A percentile compares a stretch with the other conserved stretches of the same genome.
Evolutionary conservation across 2,329 filamentous ascomycete genomes (phyloP).

Genomic region (Allantophomopsis lycopodina): DNA sequence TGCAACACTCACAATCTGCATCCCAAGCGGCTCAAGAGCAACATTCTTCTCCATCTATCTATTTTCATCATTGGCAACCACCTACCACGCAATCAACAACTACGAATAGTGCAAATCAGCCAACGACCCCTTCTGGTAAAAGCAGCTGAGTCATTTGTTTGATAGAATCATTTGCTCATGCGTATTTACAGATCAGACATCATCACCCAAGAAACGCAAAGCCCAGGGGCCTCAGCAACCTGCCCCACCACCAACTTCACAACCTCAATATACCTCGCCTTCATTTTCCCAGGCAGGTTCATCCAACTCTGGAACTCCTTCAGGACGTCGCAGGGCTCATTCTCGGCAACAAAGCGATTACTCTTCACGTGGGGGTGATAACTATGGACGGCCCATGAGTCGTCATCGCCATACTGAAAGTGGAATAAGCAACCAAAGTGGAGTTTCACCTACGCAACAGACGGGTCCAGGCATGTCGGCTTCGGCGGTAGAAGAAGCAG

Average conservation of each 20-base stretch:
- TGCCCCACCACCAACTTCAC: constrained; percentile 29
- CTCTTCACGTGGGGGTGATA: constrained; percentile 19
- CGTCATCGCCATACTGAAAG: constrained; percentile 20
- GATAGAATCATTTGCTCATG: not conserved
- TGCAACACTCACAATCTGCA: constrained; percentile 33
- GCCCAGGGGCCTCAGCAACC: constrained; percentile 40
- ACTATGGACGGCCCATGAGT: constrained; percentile 23
- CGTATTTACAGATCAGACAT: constrained; percentile 41
- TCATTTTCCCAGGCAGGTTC: constrained; percentile 39
- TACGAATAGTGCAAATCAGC: constrained; percentile 42
- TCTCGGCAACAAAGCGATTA: constrained; percentile 52
- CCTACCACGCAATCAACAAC: constrained; percentile 48
- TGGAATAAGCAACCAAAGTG: constrained; percentile 9
- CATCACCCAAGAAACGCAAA: constrained; percentile 79
- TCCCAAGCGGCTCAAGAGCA: constrained; percentile 46
- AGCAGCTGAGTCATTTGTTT: constrained; percentile 25
- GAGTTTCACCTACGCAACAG: constrained; percentile 8
- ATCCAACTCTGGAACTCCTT: constrained; percentile 36
- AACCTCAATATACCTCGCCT: constrained; percentile 34
- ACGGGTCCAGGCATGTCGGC: no score
- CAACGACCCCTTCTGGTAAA: constrained; percentile 64
- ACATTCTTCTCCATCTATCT: constrained; percentile 57
- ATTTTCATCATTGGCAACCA: constrained; percentile 89
- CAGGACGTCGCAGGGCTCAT: constrained; percentile 42
- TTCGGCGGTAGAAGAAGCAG: no score